Evolutionary conservation across 2,329 filamentous ascomycete genomes (phyloP), one percentile per base, ranked within the genome.

Genomic region (Penicillium hordei): DNA sequence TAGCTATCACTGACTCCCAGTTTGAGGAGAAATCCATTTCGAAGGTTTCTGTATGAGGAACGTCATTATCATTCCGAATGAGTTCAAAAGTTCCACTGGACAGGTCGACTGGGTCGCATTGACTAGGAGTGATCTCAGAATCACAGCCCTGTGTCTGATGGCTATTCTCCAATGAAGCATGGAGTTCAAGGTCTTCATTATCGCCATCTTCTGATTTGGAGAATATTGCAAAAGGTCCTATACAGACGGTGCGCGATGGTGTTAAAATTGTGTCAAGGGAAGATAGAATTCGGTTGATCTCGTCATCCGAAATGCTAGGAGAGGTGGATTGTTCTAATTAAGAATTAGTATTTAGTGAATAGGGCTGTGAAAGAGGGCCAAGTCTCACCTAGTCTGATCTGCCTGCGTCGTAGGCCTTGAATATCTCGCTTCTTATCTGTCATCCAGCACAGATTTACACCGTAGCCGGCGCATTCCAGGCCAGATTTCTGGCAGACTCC

Each of bases 381-480:
- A 8, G 1, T 42, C 53, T 33, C n/a, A 59, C 57, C 40, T 31
- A 56, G 43, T n/a, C 43, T 29, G 17, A 57, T 38, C n/a, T 31
- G 34, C n/a, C 57, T 59, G 7, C 53, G 53, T 5, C 29, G 48
- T 12, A 29, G 7, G 5, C 48, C 54, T 10, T 44, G 43, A 13
- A 29, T 1, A 13, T 42, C 21, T 19, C 33, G 34, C n/a, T 33
- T 48, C 5, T 53, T 48, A 44, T 49, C 58, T n/a, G 54, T 39
- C 12, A 52, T 39, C 58, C 58, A 60, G 49, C 43, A 53, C 5
- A 60, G 31, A 23, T 53, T 60, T 31, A 60, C 54, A 4, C 29
- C 58, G 17, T 60, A 60, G 4, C 58, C 58, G 12, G 55, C 58
- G 23, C 58, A 60, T 33, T 58, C 31, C 13, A 60, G 31, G 6